phyloP scores from a whole-genome alignment of 1,139 yeast genomes.

The Pichia sp. region DNA sequence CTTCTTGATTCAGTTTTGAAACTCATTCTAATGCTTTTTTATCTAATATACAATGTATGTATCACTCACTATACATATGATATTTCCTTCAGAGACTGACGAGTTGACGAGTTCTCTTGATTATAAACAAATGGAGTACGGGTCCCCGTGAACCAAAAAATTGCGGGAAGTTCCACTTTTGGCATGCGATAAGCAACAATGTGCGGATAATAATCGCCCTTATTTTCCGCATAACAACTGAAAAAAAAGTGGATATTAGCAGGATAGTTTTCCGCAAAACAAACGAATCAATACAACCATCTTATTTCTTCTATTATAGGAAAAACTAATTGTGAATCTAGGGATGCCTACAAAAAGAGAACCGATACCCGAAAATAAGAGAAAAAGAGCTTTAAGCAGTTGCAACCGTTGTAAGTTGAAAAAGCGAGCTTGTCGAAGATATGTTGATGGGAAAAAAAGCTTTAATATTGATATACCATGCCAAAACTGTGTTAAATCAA shows the following conservation, averaged over 20 bases:
- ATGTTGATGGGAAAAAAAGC: conserved; percentile 10
- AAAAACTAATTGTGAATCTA: neutral
- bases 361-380: neutral
- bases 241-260: too few species aligned
- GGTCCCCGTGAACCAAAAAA: too few species aligned
- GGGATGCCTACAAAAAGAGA: conserved; percentile 1
- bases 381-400: conserved; percentile 29
- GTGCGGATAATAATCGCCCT: too few species aligned
- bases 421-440: conserved; percentile 33
- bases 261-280: neutral
- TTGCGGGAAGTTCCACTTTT: too few species aligned
- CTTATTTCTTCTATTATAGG: neutral
- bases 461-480: conserved; percentile 29
- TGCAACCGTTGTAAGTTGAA: conserved; percentile 37
- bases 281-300: neutral
- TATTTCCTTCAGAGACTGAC: too few species aligned
- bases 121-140: too few species aligned
- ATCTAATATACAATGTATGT: too few species aligned
- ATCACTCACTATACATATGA: too few species aligned
- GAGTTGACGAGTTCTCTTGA: too few species aligned
- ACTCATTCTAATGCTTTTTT: too few species aligned
- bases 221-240: too few species aligned
- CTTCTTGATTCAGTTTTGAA: conserved; percentile 46
- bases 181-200: too few species aligned
- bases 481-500: conserved; percentile 26